Percentiles rank a stretch among this genome's conserved stretches.
Conservation (phyloP, 208 protist species). For the Crithidia mellificae region DNA sequence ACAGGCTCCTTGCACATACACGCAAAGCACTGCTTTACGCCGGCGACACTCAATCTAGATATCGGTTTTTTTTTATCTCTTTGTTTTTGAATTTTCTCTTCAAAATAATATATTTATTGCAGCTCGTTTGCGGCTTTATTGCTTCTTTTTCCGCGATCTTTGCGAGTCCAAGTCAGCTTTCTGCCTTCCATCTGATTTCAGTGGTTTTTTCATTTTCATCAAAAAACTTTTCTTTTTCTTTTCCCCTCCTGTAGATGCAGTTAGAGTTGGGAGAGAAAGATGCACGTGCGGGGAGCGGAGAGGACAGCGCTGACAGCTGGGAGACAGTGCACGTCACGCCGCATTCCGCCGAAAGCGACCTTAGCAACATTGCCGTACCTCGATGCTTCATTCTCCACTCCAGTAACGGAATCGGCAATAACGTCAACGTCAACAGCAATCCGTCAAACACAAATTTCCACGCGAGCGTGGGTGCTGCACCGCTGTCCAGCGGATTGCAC, state of each 20-base stretch:
- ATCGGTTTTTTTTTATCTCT: background rate
- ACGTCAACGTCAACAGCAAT: background rate
- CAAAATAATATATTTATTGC: constrained; percentile 3
- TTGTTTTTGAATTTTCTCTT: background rate
- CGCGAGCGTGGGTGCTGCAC: too few relatives aligned
- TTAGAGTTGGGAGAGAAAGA: background rate
- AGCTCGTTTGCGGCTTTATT: background rate
- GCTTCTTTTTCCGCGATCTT: background rate
- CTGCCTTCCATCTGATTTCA: too few relatives aligned
- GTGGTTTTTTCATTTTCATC: background rate
- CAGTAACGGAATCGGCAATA: background rate
- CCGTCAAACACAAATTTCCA: too few relatives aligned
- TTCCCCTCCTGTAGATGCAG: constrained; percentile 1
- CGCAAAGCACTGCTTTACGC: background rate
- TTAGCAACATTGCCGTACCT: constrained; percentile 7
- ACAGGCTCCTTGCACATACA: background rate
- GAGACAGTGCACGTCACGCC: constrained; percentile 20
- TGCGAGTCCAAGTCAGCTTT: too few relatives aligned
- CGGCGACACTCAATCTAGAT: background rate
- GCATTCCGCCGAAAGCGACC: constrained; percentile 8
- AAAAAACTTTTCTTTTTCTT: constrained; percentile 11
- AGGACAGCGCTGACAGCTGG: constrained; percentile 17
- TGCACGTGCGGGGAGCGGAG: background rate
- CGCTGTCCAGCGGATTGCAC: background rate
- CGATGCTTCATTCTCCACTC: constrained; percentile 24